Conservation (phyloP, 768 basidiomycete genomes). For the Lentinula sp. region DNA sequence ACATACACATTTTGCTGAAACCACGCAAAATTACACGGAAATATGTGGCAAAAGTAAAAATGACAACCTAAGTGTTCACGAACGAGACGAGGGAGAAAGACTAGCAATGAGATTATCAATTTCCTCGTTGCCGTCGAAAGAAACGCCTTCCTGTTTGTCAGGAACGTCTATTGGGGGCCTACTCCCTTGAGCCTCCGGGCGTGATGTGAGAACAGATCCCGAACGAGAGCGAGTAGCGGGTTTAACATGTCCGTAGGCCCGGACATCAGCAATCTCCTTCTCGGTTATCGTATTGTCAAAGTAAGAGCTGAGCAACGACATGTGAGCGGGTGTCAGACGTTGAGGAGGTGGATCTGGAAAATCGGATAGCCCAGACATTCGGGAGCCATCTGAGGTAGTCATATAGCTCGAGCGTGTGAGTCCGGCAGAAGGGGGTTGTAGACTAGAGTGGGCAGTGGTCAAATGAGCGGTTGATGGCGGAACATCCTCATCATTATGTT, state of each 20-base stretch:
- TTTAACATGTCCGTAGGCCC: conserved; percentile 3
- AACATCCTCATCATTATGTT: conserved; percentile 3
- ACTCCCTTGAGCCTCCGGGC: conserved; percentile 1
- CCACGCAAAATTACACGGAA: neutral
- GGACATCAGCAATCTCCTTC: conserved; percentile 11
- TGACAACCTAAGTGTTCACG: neutral
- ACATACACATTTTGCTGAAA: neutral
- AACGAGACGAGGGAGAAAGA: conserved; percentile 17
- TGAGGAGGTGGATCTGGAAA: conserved; percentile 58
- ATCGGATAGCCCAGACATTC: conserved; percentile 68
- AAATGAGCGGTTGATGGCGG: conserved; percentile 9
- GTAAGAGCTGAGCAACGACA: conserved; percentile 40
- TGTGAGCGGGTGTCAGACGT: conserved; percentile 21
- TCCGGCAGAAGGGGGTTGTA: conserved; percentile 26
- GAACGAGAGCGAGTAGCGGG: conserved; percentile 5
- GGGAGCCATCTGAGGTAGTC: conserved; percentile 54
- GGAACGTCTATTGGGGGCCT: neutral
- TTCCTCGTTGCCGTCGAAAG: conserved; percentile 21
- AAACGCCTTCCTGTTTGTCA: neutral
- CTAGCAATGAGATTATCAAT: conserved; percentile 19
- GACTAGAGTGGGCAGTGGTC: conserved; percentile 16
- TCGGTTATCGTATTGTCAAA: conserved; percentile 25
- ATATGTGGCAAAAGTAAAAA: neutral
- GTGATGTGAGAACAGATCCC: conserved; percentile 2
- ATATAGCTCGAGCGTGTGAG: conserved; percentile 48